Percentiles rank a stretch among this genome's conserved stretches.
Evolutionary conservation across 2,329 filamentous ascomycete genomes (phyloP).

Genomic region (Clarireedia hainanense): DNA sequence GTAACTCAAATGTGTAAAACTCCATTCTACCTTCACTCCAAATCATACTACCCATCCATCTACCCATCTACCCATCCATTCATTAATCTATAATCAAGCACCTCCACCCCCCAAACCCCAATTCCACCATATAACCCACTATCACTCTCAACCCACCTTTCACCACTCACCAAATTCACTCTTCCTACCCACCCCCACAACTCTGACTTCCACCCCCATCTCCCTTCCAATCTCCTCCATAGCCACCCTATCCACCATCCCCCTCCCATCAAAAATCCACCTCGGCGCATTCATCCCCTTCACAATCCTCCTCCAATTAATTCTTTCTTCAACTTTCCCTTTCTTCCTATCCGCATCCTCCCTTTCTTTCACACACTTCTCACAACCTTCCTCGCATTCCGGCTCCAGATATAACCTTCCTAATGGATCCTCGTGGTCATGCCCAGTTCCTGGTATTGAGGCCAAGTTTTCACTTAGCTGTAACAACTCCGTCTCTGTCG

Average conservation of each 20-base stretch:
- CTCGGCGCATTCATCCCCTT: constrained; percentile 38
- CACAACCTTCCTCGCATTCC: constrained; percentile 25
- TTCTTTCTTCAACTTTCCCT: constrained; percentile 6
- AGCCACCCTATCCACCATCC: constrained; percentile 24
- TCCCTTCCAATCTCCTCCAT: constrained; percentile 24
- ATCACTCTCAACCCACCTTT: background rate
- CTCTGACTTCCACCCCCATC: constrained; percentile 13
- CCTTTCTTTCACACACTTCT: constrained; percentile 23
- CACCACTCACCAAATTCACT: background rate
- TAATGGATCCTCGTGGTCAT: background rate
- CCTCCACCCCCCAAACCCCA: no score
- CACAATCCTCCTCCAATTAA: constrained; percentile 40
- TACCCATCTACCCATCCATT: no score
- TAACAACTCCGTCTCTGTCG: background rate
- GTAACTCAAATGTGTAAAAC: no score
- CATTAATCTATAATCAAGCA: no score
- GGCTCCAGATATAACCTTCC: constrained; percentile 18
- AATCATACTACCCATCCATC: no score
- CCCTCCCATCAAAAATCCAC: constrained; percentile 41
- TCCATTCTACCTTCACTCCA: no score
- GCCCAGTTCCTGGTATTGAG: background rate
- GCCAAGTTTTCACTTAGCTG: background rate
- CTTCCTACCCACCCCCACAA: constrained; percentile 15
- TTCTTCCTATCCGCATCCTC: constrained; percentile 17
- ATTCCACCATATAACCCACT: no score